These are phyloP conservation scores for Solanum clarkiae DNA, from an alignment of 257 asterid species.

Conservation along the genomic window DNA sequence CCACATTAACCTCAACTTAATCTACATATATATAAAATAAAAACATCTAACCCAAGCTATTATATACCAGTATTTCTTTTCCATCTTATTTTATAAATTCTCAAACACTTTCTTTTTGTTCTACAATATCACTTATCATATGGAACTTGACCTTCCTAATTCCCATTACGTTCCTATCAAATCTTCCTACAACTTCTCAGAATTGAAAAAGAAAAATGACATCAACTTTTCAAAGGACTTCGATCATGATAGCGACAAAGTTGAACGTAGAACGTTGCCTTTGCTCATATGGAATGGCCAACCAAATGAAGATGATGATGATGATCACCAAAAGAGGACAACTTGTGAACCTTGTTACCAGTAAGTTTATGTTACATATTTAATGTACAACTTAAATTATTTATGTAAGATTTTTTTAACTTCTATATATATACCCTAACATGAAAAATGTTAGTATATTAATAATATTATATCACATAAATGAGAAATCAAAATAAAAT, in stretches of 20 bases:
- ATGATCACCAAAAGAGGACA: not conserved
- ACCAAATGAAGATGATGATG: not conserved
- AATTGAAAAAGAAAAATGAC: not conserved
- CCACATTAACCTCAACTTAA: not conserved
- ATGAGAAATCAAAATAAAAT: no score
- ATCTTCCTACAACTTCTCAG: not conserved
- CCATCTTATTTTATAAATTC: not conserved
- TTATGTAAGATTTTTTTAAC: no score
- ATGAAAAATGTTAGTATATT: no score
- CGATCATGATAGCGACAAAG: not conserved
- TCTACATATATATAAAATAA: not conserved
- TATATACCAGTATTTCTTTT: not conserved
- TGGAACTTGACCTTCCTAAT: constrained; percentile 52
- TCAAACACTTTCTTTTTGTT: no score
- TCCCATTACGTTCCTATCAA: constrained; percentile 1
- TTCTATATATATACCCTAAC: no score
- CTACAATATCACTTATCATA: not conserved
- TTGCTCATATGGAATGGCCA: constrained; percentile 20
- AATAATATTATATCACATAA: no score
- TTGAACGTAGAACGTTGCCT: constrained; percentile 20
- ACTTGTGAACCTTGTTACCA: not conserved
- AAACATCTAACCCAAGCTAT: not conserved
- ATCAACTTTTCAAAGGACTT: not conserved
- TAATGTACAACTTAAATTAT: no score
- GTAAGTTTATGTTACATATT: not conserved